Evolutionary conservation across 164 flowering plant species (phyloP).

Genomic region (Pachysandra terminalis): DNA sequence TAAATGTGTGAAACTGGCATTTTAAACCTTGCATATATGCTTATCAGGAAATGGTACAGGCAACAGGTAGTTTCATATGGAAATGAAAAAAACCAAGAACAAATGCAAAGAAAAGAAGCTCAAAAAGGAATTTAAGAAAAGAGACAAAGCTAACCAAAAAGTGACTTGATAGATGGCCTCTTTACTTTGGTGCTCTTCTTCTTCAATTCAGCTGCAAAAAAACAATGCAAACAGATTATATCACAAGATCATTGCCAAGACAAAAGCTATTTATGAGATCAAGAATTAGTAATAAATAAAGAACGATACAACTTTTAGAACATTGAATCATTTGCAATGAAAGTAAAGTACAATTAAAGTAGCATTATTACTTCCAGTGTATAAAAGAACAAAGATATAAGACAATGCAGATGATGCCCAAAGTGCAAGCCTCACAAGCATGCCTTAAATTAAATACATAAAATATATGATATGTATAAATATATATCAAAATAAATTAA

Average conservation of each 20-base stretch:
- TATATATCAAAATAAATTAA: too few species aligned
- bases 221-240: not conserved
- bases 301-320: not conserved
- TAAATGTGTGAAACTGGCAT: too few species aligned
- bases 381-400: not conserved
- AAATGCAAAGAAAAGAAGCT: not conserved
- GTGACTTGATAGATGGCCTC: constrained; percentile 82
- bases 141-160: constrained; percentile 54
- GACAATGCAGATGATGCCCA: not conserved
- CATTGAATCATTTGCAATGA: not conserved
- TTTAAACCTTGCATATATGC: too few species aligned
- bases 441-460: too few species aligned
- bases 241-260: not conserved
- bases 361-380: not conserved
- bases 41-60: too few species aligned
- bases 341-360: not conserved
- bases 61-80: not conserved
- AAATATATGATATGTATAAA: too few species aligned
- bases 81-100: not conserved
- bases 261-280: not conserved
- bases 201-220: constrained; percentile 77
- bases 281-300: not conserved
- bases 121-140: not conserved
- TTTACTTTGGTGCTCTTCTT: constrained; percentile 72
- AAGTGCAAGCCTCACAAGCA: too few species aligned